Percentiles rank a stretch among this genome's conserved stretches.
phyloP scores from a whole-genome alignment of 208 protist genomes.

The Vickermania spadyakhi region DNA sequence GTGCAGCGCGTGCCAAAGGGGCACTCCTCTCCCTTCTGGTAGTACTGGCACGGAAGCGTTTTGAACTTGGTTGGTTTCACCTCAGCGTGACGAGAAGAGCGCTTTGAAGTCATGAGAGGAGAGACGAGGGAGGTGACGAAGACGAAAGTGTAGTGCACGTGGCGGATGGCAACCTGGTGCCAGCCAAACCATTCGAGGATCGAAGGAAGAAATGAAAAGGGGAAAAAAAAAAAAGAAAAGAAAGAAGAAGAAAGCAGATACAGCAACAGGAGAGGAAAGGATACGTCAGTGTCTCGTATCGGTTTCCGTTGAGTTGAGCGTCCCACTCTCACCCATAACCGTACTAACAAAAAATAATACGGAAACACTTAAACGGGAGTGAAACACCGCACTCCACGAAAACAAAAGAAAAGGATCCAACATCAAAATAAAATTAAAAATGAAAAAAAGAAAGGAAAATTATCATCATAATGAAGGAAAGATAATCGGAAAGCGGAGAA shows the following conservation, averaged over 20 bases:
- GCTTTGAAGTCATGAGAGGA: not conserved
- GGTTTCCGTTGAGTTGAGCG: too few species aligned
- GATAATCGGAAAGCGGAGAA: too few species aligned
- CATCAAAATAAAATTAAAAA: slow-evolving; percentile 6
- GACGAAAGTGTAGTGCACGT: not conserved
- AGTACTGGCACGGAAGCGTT: slow-evolving; percentile 72
- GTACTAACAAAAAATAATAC: too few species aligned
- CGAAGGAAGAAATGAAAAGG: not conserved
- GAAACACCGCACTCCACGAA: too few species aligned
- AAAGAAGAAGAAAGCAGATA: too few species aligned
- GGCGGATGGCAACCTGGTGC: not conserved
- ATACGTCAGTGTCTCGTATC: too few species aligned
- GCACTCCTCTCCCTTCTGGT: slow-evolving; percentile 39
- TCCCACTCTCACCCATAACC: too few species aligned
- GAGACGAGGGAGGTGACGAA: not conserved
- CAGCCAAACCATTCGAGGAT: not conserved
- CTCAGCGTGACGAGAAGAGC: slow-evolving; percentile 33
- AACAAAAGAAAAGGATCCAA: slow-evolving; percentile 9
- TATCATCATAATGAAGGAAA: not conserved
- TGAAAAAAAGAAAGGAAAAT: slow-evolving; percentile 2
- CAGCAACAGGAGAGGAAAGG: too few species aligned
- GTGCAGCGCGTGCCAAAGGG: slow-evolving; percentile 58
- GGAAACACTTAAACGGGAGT: too few species aligned
- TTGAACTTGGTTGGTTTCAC: slow-evolving; percentile 87
- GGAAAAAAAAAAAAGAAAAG: slow-evolving; percentile 5